Evolutionary conservation across 164 flowering plant species (phyloP).

Genomic region (Buxus sempervirens): DNA sequence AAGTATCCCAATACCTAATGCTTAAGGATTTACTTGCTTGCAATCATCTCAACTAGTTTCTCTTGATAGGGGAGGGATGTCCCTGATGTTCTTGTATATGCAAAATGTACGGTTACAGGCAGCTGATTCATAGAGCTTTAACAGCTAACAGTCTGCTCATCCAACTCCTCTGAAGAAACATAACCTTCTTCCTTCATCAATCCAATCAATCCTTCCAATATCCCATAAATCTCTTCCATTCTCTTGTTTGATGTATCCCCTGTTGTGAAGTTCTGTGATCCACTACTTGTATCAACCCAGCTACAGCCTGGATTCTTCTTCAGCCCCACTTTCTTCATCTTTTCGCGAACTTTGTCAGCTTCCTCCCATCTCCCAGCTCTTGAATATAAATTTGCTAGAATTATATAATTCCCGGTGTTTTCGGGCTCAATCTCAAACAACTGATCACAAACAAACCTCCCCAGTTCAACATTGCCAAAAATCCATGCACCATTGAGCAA

Average conservation of each 20-base stretch:
- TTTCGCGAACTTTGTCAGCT: slow-evolving; percentile 59
- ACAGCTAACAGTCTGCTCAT: slow-evolving; percentile 22
- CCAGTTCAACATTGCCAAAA: slow-evolving; percentile 60
- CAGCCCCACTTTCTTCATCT: slow-evolving; percentile 52
- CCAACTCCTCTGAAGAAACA: slow-evolving; percentile 24
- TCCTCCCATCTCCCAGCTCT: slow-evolving; percentile 79
- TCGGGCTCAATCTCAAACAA: slow-evolving; percentile 75
- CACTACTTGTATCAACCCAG: slow-evolving; percentile 55
- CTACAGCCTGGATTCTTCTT: slow-evolving; percentile 70
- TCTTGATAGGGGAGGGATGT: too few relatives aligned
- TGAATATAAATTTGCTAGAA: slow-evolving; percentile 79
- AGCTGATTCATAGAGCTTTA: too few relatives aligned
- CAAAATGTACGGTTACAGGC: too few relatives aligned
- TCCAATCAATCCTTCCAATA: slow-evolving; percentile 35
- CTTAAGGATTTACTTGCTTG: too few relatives aligned
- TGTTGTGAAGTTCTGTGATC: slow-evolving; percentile 36
- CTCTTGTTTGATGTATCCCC: slow-evolving; percentile 36
- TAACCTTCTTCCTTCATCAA: slow-evolving; percentile 49
- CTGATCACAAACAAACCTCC: slow-evolving; percentile 47
- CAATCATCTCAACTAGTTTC: too few relatives aligned
- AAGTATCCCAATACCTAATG: too few relatives aligned
- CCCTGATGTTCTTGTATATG: too few relatives aligned
- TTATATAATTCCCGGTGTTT: slow-evolving; percentile 59
- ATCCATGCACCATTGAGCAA: slow-evolving; percentile 70
- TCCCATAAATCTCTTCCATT: slow-evolving; percentile 28